These are phyloP conservation scores for Taphrina flavorubra DNA, from an alignment of 1,139 yeast genomes.

Conservation along the genomic window DNA sequence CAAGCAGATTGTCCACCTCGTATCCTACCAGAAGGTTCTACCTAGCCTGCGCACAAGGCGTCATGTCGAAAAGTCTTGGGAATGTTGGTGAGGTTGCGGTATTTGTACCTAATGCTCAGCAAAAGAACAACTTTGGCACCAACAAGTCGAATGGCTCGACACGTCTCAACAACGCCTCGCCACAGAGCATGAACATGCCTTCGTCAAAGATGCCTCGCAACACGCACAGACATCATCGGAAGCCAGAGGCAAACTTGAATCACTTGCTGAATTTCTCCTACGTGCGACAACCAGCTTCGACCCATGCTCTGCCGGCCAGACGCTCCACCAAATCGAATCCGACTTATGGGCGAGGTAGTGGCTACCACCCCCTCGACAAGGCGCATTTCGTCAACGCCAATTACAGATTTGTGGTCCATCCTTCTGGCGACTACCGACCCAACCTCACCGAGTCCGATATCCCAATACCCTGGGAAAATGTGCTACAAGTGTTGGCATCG, in stretches of 20 bases:
- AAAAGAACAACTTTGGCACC: not conserved
- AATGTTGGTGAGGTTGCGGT: constrained; percentile 4
- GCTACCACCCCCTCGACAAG: constrained; percentile 62
- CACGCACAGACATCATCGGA: constrained; percentile 39
- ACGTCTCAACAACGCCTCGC: not conserved
- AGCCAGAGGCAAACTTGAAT: constrained; percentile 47
- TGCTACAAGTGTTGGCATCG: constrained; percentile 75
- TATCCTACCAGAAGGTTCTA: too few species aligned
- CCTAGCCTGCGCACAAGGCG: not conserved
- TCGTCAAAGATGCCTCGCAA: constrained; percentile 24
- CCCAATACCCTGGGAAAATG: constrained; percentile 66
- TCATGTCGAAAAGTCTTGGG: constrained; percentile 15
- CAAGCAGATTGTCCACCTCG: not conserved
- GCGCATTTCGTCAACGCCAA: constrained; percentile 81
- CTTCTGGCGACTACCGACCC: constrained; percentile 60
- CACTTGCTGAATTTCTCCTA: constrained; percentile 50
- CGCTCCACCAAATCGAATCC: constrained; percentile 41
- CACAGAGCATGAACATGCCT: not conserved
- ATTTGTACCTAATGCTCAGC: not conserved
- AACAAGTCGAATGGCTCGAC: constrained; percentile 4
- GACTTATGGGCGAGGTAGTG: constrained; percentile 42
- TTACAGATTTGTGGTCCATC: constrained; percentile 79
- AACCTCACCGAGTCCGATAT: constrained; percentile 76
- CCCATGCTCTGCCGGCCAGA: constrained; percentile 39
- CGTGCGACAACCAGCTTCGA: constrained; percentile 42